Evolutionary conservation across 768 basidiomycete species (phyloP), one percentile per base, ranked within the genome.

Genomic region (Lanmaoa rubissima): DNA sequence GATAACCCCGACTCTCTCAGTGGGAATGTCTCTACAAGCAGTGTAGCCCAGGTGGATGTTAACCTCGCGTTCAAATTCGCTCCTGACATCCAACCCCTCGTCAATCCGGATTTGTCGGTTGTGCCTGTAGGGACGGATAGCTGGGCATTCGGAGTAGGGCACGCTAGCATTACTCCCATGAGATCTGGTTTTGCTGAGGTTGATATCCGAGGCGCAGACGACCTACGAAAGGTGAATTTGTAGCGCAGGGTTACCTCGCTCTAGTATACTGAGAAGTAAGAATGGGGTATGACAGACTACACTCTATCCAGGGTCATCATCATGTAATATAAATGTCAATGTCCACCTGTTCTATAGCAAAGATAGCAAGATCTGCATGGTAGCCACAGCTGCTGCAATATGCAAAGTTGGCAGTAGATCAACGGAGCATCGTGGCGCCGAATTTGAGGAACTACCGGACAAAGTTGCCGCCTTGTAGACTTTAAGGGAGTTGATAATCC

Each of bases 71-170:
- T 95, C 78, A 85, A 84, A 70, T 97, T 84, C 76, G 65, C 87
- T 72, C 85, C 85, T 13, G 85, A 90, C 48, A 82, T 94, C 78
- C 73, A 73, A n/a, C 78, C 76, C 12, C 74, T 95, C 14, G 79
- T 95, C 43, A 77, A 76, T 43, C 91, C 91, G 2, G 69, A 78
- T 14, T 58, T 77, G 45, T 78, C 82, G 3, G 68, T 69, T 17
- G 73, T 94, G n/a, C 90, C 92, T 2, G 74, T 81, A 53, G 93
- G 91, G 4, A 85, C 89, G 11, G 94, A 97, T 70, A 84, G 82
- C 0, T 92, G 90, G 89, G 92, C 90, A 16, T 74, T 94, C 34
- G 74, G 78, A 55, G 78, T 84, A 55, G 90, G 87, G 5, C 82
- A 76, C 61, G 86, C 82, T 35, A 89, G 88, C 61, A 84, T 94